These are phyloP conservation scores for Colletotrichum musicola DNA, from an alignment of 2,329 filamentous ascomycete genomes.

Conservation along the genomic window DNA sequence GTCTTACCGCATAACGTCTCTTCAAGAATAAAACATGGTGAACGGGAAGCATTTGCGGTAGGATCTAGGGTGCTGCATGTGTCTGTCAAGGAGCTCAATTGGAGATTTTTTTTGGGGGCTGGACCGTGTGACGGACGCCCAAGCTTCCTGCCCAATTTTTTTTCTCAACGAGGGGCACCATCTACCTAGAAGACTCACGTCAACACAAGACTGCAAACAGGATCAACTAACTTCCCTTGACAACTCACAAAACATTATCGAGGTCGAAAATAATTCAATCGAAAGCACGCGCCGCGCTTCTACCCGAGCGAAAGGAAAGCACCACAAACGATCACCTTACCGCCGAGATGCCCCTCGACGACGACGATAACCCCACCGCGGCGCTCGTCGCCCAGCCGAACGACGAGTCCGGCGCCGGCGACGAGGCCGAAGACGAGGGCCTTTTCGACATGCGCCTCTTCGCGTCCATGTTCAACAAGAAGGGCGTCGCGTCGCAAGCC, in stretches of 20 bases:
- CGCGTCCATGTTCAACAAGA: constrained; percentile 64
- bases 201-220: too few relatives aligned
- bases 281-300: not conserved
- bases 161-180: too few relatives aligned
- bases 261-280: not conserved
- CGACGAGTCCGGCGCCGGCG: constrained; percentile 46
- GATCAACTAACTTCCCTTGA: too few relatives aligned
- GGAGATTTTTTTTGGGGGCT: too few relatives aligned
- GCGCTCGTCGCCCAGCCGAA: constrained; percentile 42
- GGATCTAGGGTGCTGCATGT: too few relatives aligned
- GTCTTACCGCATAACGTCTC: too few relatives aligned
- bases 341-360: constrained; percentile 55
- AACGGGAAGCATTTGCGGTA: not conserved
- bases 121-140: too few relatives aligned
- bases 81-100: too few relatives aligned
- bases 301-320: not conserved
- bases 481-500: constrained; percentile 68
- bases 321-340: not conserved
- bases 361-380: constrained; percentile 55
- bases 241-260: too few relatives aligned
- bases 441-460: constrained; percentile 88
- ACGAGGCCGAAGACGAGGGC: constrained; percentile 80
- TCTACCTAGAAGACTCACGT: too few relatives aligned
- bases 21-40: not conserved
- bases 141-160: too few relatives aligned